A percentile compares a stretch with the other conserved stretches of the same genome.
Evolutionary conservation across 495 filamentous ascomycete genomes (phyloP).

Genomic region (Hypoxylon rickii): DNA sequence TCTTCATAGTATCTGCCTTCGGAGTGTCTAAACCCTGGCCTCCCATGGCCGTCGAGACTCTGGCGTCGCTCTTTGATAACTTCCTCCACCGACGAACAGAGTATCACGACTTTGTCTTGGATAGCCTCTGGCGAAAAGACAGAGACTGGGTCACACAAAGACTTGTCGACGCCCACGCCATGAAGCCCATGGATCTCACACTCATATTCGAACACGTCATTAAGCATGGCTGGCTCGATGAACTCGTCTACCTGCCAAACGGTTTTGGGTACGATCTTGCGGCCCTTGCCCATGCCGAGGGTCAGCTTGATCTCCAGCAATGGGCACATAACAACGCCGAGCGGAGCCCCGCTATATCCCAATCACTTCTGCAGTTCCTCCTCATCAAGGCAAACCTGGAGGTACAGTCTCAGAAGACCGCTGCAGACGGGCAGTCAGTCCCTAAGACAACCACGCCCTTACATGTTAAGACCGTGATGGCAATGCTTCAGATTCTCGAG

Average conservation of each 20-base stretch:
- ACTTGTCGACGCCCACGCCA: constrained; percentile 77
- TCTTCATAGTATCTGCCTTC: constrained; percentile 80
- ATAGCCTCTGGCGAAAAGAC: constrained; percentile 88
- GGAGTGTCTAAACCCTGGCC: constrained; percentile 63
- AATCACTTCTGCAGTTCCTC: constrained; percentile 72
- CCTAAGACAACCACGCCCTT: constrained; percentile 60
- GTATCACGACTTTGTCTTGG: constrained; percentile 80
- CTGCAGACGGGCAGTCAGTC: constrained; percentile 60
- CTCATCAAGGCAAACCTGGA: constrained; percentile 84
- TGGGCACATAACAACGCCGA: constrained; percentile 75
- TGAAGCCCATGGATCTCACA: constrained; percentile 73
- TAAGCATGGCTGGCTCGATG: constrained; percentile 79
- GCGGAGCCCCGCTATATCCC: constrained; percentile 63
- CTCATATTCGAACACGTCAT: constrained; percentile 81
- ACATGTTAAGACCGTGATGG: constrained; percentile 81
- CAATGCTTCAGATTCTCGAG: constrained; percentile 77
- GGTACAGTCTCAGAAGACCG: constrained; percentile 59
- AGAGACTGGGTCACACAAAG: constrained; percentile 77
- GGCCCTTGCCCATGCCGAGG: constrained; percentile 82
- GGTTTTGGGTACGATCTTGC: constrained; percentile 88
- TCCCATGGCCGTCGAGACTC: constrained; percentile 57
- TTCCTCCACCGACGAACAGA: constrained; percentile 52
- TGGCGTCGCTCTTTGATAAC: constrained; percentile 56
- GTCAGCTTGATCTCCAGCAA: constrained; percentile 74
- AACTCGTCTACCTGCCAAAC: constrained; percentile 72